phyloP scores from a whole-genome alignment of 129 eudicot genomes.

The Saposhnikovia divaricata region DNA sequence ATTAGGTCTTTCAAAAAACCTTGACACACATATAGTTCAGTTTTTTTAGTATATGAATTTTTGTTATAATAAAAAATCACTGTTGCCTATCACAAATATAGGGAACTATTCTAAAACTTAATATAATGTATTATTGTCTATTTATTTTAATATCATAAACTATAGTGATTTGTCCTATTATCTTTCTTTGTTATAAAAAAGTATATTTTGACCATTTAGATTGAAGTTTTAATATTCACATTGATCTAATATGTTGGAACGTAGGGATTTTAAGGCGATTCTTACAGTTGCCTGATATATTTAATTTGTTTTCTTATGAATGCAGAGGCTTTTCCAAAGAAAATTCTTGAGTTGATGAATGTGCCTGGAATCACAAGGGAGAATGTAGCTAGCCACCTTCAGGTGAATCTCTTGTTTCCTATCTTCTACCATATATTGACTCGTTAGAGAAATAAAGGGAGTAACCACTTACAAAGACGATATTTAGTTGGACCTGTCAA shows the following conservation, averaged over 20 bases:
- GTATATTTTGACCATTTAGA: too few relatives aligned
- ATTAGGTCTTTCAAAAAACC: neutral
- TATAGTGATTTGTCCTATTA: neutral
- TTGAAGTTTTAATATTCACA: too few relatives aligned
- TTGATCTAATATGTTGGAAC: neutral
- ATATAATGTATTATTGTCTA: neutral
- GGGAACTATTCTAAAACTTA: too few relatives aligned
- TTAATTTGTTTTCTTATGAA: neutral
- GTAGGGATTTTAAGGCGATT: neutral
- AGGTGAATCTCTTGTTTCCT: constrained; percentile 32
- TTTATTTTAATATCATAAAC: neutral
- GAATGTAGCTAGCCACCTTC: constrained; percentile 97
- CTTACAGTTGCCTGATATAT: neutral
- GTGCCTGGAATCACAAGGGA: constrained; percentile 90
- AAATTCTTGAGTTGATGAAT: constrained; percentile 90
- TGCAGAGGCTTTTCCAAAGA: constrained; percentile 98
- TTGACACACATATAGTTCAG: neutral
- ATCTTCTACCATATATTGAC: neutral
- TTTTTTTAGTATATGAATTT: neutral
- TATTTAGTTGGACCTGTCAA: neutral
- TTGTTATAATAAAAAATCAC: neutral
- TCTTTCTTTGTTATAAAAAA: neutral
- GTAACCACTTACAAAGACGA: neutral
- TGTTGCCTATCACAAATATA: too few relatives aligned
- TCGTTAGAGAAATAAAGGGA: neutral